phyloP scores from a whole-genome alignment of 495 filamentous ascomycete genomes.

The Aspergillus wentii region DNA sequence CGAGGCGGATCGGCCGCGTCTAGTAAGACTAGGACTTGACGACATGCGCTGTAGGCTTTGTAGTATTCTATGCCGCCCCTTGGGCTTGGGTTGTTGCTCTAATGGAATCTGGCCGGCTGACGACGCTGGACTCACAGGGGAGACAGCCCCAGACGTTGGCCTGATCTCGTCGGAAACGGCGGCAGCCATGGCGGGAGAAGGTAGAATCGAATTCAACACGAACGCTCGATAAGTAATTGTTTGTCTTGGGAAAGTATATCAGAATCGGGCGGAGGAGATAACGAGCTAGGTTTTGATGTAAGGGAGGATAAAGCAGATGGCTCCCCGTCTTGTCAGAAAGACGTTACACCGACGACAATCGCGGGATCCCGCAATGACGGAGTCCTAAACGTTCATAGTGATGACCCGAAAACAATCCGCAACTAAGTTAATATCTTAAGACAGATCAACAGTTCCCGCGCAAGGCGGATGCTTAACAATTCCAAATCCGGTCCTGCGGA shows the following conservation, averaged over 20 bases:
- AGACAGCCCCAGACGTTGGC: slow-evolving; percentile 18
- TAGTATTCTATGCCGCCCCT: slow-evolving; percentile 68
- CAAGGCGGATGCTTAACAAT: slow-evolving; percentile 2
- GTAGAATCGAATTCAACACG: not conserved
- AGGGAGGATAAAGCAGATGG: not conserved
- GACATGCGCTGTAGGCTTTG: slow-evolving; percentile 83
- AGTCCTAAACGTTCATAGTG: slow-evolving; percentile 15
- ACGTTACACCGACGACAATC: slow-evolving; percentile 7
- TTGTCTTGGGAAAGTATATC: not conserved
- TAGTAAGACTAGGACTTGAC: slow-evolving; percentile 72
- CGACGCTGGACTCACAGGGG: slow-evolving; percentile 25
- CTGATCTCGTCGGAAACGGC: slow-evolving; percentile 20
- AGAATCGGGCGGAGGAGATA: not conserved
- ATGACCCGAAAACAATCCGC: slow-evolving; percentile 4
- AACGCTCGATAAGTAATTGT: no score
- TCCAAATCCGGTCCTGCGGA: slow-evolving; percentile 7
- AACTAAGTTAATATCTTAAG: slow-evolving; percentile 2
- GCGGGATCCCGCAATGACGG: slow-evolving; percentile 10
- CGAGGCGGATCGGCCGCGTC: slow-evolving; percentile 53
- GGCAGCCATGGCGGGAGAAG: slow-evolving; percentile 24
- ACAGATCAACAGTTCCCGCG: slow-evolving; percentile 1
- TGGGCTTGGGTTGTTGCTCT: slow-evolving; percentile 58
- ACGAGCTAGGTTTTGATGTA: not conserved
- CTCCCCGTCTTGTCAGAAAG: no score
- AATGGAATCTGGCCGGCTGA: slow-evolving; percentile 36